These are phyloP conservation scores for Herpetomonas tarakana DNA, from an alignment of 208 protist species.

Conservation along the genomic window DNA sequence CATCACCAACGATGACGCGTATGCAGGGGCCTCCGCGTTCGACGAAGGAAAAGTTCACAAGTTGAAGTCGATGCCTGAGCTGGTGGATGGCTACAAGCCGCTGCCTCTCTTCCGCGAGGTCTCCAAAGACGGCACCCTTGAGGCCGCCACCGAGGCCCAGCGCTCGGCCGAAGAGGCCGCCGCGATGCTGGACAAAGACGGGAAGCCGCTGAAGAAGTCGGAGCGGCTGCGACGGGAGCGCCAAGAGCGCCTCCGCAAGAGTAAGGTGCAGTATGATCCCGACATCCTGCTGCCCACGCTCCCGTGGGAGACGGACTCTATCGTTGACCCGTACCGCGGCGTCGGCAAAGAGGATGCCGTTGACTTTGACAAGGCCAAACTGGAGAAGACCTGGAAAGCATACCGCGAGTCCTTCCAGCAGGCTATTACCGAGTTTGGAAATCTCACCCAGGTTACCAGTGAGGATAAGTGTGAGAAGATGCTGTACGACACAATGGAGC, in stretches of 20 bases:
- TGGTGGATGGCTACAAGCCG: slow-evolving; percentile 81
- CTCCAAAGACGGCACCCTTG: slow-evolving; percentile 30
- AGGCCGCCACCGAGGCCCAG: slow-evolving; percentile 16
- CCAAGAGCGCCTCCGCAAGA: slow-evolving; percentile 69
- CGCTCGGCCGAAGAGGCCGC: slow-evolving; percentile 7
- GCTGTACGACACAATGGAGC: slow-evolving; percentile 74
- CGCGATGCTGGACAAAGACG: slow-evolving; percentile 21
- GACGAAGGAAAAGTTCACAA: slow-evolving; percentile 84
- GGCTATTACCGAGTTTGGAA: slow-evolving; percentile 78
- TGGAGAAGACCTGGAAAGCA: slow-evolving; percentile 77
- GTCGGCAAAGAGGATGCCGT: slow-evolving; percentile 56
- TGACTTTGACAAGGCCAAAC: slow-evolving; percentile 70
- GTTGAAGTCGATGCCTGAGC: slow-evolving; percentile 64
- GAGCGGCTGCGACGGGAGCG: slow-evolving; percentile 66
- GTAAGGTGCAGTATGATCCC: slow-evolving; percentile 71
- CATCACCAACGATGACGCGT: slow-evolving; percentile 77
- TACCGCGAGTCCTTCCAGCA: slow-evolving; percentile 83
- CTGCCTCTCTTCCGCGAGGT: slow-evolving; percentile 79
- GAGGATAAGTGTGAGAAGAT: slow-evolving; percentile 79
- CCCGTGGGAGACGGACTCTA: slow-evolving; percentile 85
- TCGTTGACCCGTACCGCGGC: slow-evolving; percentile 82
- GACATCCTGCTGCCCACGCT: slow-evolving; percentile 81
- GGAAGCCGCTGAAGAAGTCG: slow-evolving; percentile 59
- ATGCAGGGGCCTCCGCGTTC: slow-evolving; percentile 68
- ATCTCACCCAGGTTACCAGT: slow-evolving; percentile 72